These are phyloP conservation scores for Ustilago tritici DNA, from an alignment of 1,284 basidiomycete species.

Conservation along the genomic window DNA sequence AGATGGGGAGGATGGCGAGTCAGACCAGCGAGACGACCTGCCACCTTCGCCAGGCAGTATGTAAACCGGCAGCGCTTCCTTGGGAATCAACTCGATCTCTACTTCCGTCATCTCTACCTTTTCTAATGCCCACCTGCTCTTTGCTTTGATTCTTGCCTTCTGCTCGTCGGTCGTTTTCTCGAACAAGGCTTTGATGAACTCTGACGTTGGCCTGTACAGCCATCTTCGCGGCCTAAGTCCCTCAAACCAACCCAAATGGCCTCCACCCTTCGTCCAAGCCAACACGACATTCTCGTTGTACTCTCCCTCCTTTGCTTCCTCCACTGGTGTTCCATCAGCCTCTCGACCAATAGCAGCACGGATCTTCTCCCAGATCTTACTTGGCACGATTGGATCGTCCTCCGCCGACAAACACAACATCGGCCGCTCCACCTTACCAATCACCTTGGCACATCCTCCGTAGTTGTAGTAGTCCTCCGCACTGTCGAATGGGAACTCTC, in stretches of 20 bases:
- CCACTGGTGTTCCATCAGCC: conserved; percentile 40
- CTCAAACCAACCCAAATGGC: conserved; percentile 96
- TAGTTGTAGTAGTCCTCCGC: conserved; percentile 82
- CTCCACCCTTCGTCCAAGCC: conserved; percentile 82
- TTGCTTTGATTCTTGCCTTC: conserved; percentile 14
- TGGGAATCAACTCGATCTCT: conserved; percentile 53
- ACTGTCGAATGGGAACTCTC: conserved; percentile 70
- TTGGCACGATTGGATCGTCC: conserved; percentile 86
- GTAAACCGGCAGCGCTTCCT: conserved; percentile 47
- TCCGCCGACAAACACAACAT: conserved; percentile 85
- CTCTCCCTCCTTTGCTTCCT: conserved; percentile 71
- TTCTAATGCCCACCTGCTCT: conserved; percentile 39
- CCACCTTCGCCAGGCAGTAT: conserved; percentile 43
- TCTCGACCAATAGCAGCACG: conserved; percentile 48
- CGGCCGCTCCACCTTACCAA: conserved; percentile 64
- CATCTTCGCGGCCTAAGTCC: conserved; percentile 64
- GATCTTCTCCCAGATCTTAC: conserved; percentile 40
- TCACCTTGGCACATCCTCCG: conserved; percentile 55
- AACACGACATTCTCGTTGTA: conserved; percentile 78
- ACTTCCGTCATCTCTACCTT: conserved; percentile 37
- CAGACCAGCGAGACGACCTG: conserved; percentile 33
- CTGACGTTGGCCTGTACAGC: conserved; percentile 57
- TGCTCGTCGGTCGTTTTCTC: conserved; percentile 33
- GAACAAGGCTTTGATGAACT: conserved; percentile 58
- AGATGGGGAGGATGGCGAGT: conserved; percentile 1